A percentile compares a stretch with the other conserved stretches of the same genome.
phyloP scores from a whole-genome alignment of 305 asterid genomes.

The Fraxinus velutina region DNA sequence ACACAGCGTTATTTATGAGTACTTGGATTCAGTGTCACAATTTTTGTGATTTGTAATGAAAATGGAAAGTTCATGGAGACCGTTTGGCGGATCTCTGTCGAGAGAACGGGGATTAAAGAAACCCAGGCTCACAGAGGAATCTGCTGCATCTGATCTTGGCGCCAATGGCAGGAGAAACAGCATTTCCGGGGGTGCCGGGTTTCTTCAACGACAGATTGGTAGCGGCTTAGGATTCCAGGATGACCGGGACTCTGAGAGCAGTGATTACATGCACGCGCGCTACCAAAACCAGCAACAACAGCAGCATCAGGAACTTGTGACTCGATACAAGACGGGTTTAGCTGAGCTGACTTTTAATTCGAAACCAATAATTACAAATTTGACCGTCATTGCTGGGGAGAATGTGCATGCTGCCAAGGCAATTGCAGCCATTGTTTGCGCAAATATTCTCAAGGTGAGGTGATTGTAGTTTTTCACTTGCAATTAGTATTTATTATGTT shows the following conservation, averaged over 20 bases:
- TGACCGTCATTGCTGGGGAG: slow-evolving; percentile 90
- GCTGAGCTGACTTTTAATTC: slow-evolving; percentile 84
- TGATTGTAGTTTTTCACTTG: slow-evolving; percentile 44
- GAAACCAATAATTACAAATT: slow-evolving; percentile 79
- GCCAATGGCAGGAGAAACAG: slow-evolving; percentile 43
- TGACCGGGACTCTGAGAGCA: slow-evolving; percentile 47
- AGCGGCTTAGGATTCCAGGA: slow-evolving; percentile 32
- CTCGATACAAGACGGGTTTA: slow-evolving; percentile 71
- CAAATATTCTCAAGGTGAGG: slow-evolving; percentile 92
- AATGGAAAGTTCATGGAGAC: slow-evolving; percentile 48
- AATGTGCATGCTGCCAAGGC: slow-evolving; percentile 77
- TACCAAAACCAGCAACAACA: slow-evolving; percentile 40
- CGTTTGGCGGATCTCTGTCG: slow-evolving; percentile 38
- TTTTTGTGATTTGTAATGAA: slow-evolving; percentile 30
- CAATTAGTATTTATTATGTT: slow-evolving; percentile 21
- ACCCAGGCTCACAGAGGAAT: slow-evolving; percentile 57
- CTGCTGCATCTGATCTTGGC: slow-evolving; percentile 45
- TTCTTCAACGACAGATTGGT: slow-evolving; percentile 38
- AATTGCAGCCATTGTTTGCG: slow-evolving; percentile 58
- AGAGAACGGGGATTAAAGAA: slow-evolving; percentile 70
- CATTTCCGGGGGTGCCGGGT: slow-evolving; percentile 17
- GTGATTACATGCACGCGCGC: slow-evolving; percentile 50
- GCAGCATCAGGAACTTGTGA: slow-evolving; percentile 66
- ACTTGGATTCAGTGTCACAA: slow-evolving; percentile 24
- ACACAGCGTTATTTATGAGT: slow-evolving; percentile 20